Evolutionary conservation across 78 protist species (phyloP).

Genomic region (Planoprotostelium fungivorum): DNA sequence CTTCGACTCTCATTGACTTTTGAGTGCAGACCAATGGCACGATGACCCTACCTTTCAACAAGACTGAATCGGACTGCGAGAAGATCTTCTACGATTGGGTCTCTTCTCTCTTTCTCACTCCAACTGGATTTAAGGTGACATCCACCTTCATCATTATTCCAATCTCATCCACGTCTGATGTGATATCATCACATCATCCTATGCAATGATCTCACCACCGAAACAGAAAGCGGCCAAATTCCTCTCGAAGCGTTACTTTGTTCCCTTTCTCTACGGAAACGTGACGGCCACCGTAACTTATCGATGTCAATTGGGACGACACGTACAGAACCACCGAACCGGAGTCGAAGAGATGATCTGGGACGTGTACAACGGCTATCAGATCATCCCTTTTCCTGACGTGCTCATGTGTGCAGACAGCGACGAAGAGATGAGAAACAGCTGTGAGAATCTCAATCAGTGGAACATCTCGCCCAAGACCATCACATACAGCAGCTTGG

Average conservation of each 20-base stretch:
- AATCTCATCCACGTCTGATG: neutral
- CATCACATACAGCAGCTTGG: neutral
- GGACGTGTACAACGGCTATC: neutral
- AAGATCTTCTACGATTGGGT: neutral
- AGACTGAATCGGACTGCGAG: neutral
- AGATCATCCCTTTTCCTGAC: neutral
- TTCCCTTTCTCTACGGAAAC: neutral
- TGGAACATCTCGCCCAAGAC: neutral
- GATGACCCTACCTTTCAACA: neutral
- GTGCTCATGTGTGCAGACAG: neutral
- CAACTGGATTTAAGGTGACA: neutral
- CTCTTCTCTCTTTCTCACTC: neutral
- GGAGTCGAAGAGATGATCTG: neutral
- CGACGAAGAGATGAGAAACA: neutral
- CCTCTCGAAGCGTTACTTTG: neutral
- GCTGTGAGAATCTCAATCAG: neutral
- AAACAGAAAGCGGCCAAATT: neutral
- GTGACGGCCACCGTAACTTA: neutral
- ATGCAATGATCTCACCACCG: no score
- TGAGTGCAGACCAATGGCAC: neutral
- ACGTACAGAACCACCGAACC: neutral
- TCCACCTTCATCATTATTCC: neutral
- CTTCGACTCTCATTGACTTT: no score
- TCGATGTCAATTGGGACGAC: neutral
- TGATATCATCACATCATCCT: no score